These are phyloP conservation scores for Telfairia occidentalis DNA, from an alignment of 331 rosid species.

Conservation along the genomic window DNA sequence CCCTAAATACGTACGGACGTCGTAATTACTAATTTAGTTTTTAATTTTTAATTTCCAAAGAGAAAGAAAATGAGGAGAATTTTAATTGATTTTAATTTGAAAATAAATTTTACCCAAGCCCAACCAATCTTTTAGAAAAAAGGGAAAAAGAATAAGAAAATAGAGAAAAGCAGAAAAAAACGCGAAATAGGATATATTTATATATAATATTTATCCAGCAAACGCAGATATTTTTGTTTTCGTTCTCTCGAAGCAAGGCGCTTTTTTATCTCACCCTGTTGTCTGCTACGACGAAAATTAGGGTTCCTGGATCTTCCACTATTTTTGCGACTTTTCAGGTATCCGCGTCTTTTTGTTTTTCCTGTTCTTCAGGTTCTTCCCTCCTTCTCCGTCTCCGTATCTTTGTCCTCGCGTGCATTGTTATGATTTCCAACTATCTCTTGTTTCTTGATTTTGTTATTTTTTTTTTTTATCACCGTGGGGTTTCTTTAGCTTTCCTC, in stretches of 20 bases:
- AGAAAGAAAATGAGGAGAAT: not conserved
- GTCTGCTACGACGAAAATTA: slow-evolving; percentile 21
- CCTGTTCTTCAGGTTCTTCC: slow-evolving; percentile 20
- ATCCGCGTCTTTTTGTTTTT: slow-evolving; percentile 17
- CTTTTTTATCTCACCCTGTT: slow-evolving; percentile 16
- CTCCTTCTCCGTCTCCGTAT: slow-evolving; percentile 4
- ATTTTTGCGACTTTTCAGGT: slow-evolving; percentile 14
- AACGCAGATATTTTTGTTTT: slow-evolving; percentile 19
- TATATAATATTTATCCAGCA: not conserved
- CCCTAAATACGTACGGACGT: not conserved
- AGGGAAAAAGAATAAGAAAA: not conserved
- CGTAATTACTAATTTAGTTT: not conserved
- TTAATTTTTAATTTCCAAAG: not conserved
- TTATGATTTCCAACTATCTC: not conserved
- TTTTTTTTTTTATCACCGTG: not conserved
- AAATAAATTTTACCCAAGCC: not conserved
- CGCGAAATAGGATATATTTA: not conserved
- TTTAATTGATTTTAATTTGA: not conserved
- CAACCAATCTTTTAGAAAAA: not conserved
- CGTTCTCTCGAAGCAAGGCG: slow-evolving; percentile 16
- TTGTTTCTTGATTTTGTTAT: not conserved
- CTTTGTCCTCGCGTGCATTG: slow-evolving; percentile 6
- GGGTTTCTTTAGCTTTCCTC: not conserved
- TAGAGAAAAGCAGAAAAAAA: not conserved
- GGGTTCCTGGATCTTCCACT: slow-evolving; percentile 46